Conservation (phyloP, 805 yeast species). For the Torulaspora franciscae region DNA sequence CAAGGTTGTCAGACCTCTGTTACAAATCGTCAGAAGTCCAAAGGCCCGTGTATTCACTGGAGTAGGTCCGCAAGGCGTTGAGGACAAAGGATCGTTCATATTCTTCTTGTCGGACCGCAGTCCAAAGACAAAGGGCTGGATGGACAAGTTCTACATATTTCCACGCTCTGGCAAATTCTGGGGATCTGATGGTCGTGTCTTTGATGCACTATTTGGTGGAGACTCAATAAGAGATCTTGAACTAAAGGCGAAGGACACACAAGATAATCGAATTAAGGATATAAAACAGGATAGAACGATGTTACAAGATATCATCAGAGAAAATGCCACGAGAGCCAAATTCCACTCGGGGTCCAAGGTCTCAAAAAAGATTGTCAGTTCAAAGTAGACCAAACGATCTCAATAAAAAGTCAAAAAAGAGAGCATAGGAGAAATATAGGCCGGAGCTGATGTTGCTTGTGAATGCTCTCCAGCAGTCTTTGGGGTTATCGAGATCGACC, state of each 20-base stretch:
- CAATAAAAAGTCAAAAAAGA: slow-evolving; percentile 59
- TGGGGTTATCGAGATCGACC: slow-evolving; percentile 77
- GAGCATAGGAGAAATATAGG: slow-evolving; percentile 58
- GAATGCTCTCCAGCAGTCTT: slow-evolving; percentile 78
- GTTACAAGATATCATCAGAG: slow-evolving; percentile 18
- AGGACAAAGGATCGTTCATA: slow-evolving; percentile 28
- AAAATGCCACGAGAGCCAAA: slow-evolving; percentile 19
- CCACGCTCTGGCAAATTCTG: slow-evolving; percentile 32
- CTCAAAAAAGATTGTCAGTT: slow-evolving; percentile 10
- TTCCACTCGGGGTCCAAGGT: slow-evolving; percentile 14
- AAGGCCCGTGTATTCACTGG: slow-evolving; percentile 30
- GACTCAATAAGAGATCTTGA: slow-evolving; percentile 22
- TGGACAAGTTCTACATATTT: slow-evolving; percentile 25
- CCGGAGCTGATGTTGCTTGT: slow-evolving; percentile 74
- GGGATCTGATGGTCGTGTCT: slow-evolving; percentile 29
- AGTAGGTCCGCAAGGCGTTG: slow-evolving; percentile 30
- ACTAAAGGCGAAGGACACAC: slow-evolving; percentile 2
- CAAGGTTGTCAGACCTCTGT: slow-evolving; percentile 12
- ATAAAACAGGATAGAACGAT: slow-evolving; percentile 12
- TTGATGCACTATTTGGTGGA: slow-evolving; percentile 30
- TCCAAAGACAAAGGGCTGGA: slow-evolving; percentile 11
- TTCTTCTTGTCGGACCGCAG: slow-evolving; percentile 25
- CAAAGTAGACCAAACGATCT: slow-evolving; percentile 33
- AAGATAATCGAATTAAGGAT: slow-evolving; percentile 5
- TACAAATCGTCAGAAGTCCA: slow-evolving; percentile 17